Base-by-base conservation (phyloP, 345 rosid species). In the Streptanthus diversifolius region DNA sequence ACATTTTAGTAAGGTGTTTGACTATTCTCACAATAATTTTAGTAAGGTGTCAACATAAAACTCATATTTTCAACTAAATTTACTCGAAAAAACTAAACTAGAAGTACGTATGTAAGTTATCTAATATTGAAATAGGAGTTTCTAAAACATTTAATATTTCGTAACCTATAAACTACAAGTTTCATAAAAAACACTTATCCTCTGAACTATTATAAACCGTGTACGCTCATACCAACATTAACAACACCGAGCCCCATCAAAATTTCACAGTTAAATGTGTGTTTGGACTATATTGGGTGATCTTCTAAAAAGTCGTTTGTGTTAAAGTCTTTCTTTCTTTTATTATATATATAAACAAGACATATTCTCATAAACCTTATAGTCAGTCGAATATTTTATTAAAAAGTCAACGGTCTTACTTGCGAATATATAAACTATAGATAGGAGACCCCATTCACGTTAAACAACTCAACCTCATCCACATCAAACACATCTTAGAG, bases 401-500 rank as follows among this genome's bases (percentile, higher is more conserved):
- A 48, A 22, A 22, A 66, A 57, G 71, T 73, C 66, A 47, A 57
- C 21, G 72, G n/a, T 41, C 47, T n/a, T 11, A 15, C 47, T 12
- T 67, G 30, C 22, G 22, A 49, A 59, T 39, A 13, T 11, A 59
- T 59, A 56, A 52, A 53, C 68, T 58, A 74, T 74, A 74, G 49
- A 55, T 59, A 59, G 47, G 47, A 59, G 30, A 59, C 22, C 30
- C 30, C 41, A 30, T 60, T 74, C 68, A 67, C 62, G 78, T 59
- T 58, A 48, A 47, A 47, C 43, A 55, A 18, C 72, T 36, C 30
- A 48, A 49, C 6, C 44, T 74, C 61, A 58, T 58, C 61, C 67
- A 66, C 62, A 57, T 39, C 21, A 37, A 27, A 44, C n/a, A 44
- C 15, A 63, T 29, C 51, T 44, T 15, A 51, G n/a, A 65, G 32